Evolutionary conservation across 148 eudicot species (phyloP), one percentile per base, ranked within the genome.

Genomic region (Cornus controversa): DNA sequence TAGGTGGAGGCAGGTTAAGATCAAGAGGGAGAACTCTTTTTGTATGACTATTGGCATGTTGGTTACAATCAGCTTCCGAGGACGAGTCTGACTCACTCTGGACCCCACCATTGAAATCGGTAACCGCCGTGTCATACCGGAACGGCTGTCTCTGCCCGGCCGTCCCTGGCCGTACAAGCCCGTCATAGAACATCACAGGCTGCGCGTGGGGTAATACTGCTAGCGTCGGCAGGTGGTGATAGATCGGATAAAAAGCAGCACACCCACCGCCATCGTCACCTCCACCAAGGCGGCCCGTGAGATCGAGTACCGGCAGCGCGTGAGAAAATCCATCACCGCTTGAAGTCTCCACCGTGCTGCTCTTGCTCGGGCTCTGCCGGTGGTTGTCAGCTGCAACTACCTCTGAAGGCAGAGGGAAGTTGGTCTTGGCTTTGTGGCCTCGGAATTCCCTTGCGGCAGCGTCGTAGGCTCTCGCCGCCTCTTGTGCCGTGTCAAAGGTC

Each of bases 391-490:
- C 45, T 40, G 45, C 45, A 8, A 40, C 45, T 40, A 40, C 23
- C 0, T 74, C 79, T 2, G 79, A 42, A 13, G 84, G 74, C 5
- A 69, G 27, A 1, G 85, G 80, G 53, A 85, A 85, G 29, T 85
- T 85, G 26, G 80, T 82, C 68, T 85, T 85, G 22, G 87, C 85
- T 47, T 82, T 85, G 16, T 67, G 22, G 4, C 87, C 87, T 0
- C 87, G 78, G 24, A 79, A 85, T 53, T 76, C 76, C 2, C 82
- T 16, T 18, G 87, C 85, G 42, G 87, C 82, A 25, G 84, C 67
- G 67, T 84, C 87, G 70, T 84, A 84, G 5, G 87, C 87, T 10
- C 67, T 75, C 9, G 87, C 84, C 18, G 87, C 84, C 16, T 84
- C 86, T 67, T 84, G 84, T 2, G 84, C 84, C 34, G 87, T 81